Base-by-base conservation (phyloP, 106 monocot species). In the Gastrodia elata region DNA sequence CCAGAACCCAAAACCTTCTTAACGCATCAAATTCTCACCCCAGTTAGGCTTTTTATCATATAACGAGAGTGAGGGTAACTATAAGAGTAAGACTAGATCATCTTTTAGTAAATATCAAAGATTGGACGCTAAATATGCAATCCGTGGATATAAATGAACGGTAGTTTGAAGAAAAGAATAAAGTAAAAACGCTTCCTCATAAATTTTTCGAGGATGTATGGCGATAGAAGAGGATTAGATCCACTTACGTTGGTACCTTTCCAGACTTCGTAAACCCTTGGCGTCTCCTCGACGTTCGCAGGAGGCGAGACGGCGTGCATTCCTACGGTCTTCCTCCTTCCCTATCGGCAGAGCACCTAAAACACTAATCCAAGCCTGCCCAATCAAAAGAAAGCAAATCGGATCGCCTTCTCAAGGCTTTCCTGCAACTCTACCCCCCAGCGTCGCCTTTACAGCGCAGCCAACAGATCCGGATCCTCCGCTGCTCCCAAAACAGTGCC, bases 191-290 rank as follows among this genome's bases (percentile, higher is more conserved):
- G 6, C 13, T 28, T 30, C 13, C 32, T 52, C 52, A 52, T 52
- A 1, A 52, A 52, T 22, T 52, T 61, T 30, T 32, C 14, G 2
- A 26, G 32, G 61, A 32, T 14, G 8, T 67, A 69, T 69, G 22
- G 13, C 27, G 48, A 35, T 16, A 64, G 34, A 39, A 76, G 30
- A 16, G 38, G 14, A n/a, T 18, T 27, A 37, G 40, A 65, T 70
- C 70, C 48, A 72, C 86, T 90, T 80, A 90, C 90, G 71, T 90
- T 90, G 87, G 80, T 87, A n/a, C 90, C 90, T 68, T 78, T 87
- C 90, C 90, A 90, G 69, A 80, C 87, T 82, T 90, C 70, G 69
- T 87, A 90, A 76, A 87, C 84, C 77, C 84, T 87, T 40, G 82
- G 86, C 64, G 61, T 77, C 11, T 61, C 61, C 70, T 72, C 76